phyloP scores from a whole-genome alignment of 495 filamentous ascomycete genomes.

The Pyrenula aspistea region DNA sequence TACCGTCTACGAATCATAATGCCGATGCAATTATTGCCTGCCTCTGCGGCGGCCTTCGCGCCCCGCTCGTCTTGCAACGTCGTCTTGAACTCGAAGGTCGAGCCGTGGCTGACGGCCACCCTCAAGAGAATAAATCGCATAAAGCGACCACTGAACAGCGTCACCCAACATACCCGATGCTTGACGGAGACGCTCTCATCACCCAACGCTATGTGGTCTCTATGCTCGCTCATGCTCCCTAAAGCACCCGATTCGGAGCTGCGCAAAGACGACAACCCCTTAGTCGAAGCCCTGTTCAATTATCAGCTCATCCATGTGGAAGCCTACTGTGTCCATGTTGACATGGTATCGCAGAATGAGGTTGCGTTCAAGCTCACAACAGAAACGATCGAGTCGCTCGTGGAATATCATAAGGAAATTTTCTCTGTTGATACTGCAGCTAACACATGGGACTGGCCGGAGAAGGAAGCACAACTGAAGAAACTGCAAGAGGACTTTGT shows the following conservation, averaged over 20 bases:
- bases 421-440: slow-evolving; percentile 85
- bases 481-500: slow-evolving; percentile 96
- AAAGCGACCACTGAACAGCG: slow-evolving; percentile 96
- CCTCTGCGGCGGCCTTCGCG: slow-evolving; percentile 93
- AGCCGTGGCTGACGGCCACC: slow-evolving; percentile 94
- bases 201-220: slow-evolving; percentile 85
- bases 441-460: slow-evolving; percentile 88
- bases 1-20: slow-evolving; percentile 42
- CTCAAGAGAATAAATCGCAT: slow-evolving; percentile 95
- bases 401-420: slow-evolving; percentile 95
- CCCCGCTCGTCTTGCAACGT: slow-evolving; percentile 91
- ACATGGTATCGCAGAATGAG: slow-evolving; percentile 96
- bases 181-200: slow-evolving; percentile 93
- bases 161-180: slow-evolving; percentile 91
- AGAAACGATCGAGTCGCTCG: slow-evolving; percentile 87
- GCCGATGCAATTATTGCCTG: slow-evolving; percentile 84
- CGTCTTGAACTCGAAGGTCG: slow-evolving; percentile 85
- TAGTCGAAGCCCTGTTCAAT: slow-evolving; percentile 86
- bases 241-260: slow-evolving; percentile 86
- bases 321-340: slow-evolving; percentile 97
- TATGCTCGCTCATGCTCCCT: slow-evolving; percentile 85
- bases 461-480: slow-evolving; percentile 93
- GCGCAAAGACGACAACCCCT: slow-evolving; percentile 70
- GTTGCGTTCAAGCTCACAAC: slow-evolving; percentile 98
- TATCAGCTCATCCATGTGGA: slow-evolving; percentile 91